Base-by-base conservation (phyloP, 2,329 filamentous ascomycete species). In the Hymenoscyphus fructigenus region DNA sequence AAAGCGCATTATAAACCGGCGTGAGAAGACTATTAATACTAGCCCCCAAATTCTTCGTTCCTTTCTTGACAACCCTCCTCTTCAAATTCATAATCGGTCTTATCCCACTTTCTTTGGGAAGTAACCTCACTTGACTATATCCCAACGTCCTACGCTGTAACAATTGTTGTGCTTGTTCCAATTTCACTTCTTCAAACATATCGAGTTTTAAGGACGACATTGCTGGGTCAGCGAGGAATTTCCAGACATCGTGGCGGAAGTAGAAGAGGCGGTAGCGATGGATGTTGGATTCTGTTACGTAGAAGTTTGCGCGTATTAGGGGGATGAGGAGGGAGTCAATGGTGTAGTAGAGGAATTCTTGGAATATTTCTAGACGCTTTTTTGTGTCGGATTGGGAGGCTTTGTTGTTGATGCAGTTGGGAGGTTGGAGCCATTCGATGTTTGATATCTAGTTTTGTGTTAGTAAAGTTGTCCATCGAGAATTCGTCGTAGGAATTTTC, bases 171-270 rank as follows among this genome's bases (percentile, higher is more conserved):
- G 88, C 88, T 10, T 83, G 80, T 0, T 82, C 80, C 0, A 82
- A 73, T 53, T 84, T 85, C 50, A 97, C 79, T 71, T 95, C 91
- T 69, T 95, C 90, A 68, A 97, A 92, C 85, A 96, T 92, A 9
- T 79, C 83, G 1, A 79, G 70, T 73, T 90, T 95, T 26, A 98
- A 79, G 0, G 79, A 79, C 0, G 82, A 76, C 74, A 97, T 80
- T 0, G 89, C 86, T 6, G 93, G 91, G 70, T 93, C 88, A 1
- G 89, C 87, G 38, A 98, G 77, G 50, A 83, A 83, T 60, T 85
- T 87, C 95, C 95, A 99, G 10, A 95, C 83, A 76, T 99, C 95
- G 69, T 99, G 95, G 3, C 94, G 90, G 75, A 97, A 98, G 78
- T 92, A 99, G 76, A 96, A 97, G 0, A 98, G 79, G 32, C 88